phyloP scores from a whole-genome alignment of 2,329 filamentous ascomycete genomes.

The Fusarium pilosicola region DNA sequence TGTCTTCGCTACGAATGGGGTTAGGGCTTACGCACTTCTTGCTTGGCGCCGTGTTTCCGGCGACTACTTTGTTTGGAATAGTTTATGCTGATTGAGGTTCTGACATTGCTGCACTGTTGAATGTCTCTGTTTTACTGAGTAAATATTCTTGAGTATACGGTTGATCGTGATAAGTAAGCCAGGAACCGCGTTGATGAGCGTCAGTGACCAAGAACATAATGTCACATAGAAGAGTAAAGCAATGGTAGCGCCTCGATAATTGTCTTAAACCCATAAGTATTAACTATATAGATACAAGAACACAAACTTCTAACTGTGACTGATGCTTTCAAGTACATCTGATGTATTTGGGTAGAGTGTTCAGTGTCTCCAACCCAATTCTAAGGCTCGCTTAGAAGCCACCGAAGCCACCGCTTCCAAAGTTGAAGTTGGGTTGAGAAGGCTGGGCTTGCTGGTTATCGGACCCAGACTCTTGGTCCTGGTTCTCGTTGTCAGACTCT shows the following conservation, averaged over 20 bases:
- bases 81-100: neutral
- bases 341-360: no score
- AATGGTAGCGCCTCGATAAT: neutral
- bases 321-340: neutral
- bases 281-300: constrained; percentile 5
- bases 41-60: neutral
- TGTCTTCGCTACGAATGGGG: neutral
- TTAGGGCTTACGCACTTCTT: neutral
- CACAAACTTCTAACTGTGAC: neutral
- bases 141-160: neutral
- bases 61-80: neutral
- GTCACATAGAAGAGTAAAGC: neutral
- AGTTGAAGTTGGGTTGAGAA: neutral
- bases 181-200: neutral
- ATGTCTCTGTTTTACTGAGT: no score
- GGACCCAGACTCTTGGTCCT: neutral
- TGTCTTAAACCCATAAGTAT: neutral
- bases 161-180: no score
- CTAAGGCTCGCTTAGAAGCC: neutral
- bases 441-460: neutral
- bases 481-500: neutral
- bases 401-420: neutral
- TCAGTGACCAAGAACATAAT: no score
- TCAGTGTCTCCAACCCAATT: accelerated
- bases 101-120: no score